Evolutionary conservation across 805 yeast genomes (phyloP), one percentile per base, ranked within the genome.

Genomic region (Starmera quercuum): DNA sequence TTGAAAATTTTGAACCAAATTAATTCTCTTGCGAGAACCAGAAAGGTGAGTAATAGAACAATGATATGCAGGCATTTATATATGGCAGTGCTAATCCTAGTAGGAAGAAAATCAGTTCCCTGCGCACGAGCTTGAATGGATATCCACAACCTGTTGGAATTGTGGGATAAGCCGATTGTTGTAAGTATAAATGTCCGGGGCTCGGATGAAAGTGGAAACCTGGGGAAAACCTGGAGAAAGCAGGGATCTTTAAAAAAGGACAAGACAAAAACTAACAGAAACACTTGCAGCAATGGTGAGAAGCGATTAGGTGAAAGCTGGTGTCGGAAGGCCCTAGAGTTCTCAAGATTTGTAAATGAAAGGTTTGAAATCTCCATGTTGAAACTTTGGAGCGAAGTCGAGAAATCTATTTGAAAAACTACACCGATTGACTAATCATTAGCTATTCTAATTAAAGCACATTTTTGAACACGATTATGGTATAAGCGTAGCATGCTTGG

Each of bases 141-240:
- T 65, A 7, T 50, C 63, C 2, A 56, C 61, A 2, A 41, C 49
- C 1, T 47, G 59, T 29, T 65, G 70, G 70, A 64, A 65, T 30
- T 42, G 44, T 27, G 68, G 68, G 1, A 57, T 64, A 4, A 50
- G 35, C 12, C 31, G 35, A n/a, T 22, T 41, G 10, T 42, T 47
- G 31, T 20, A 29, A 20, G 24, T 19, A 8, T 10, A 12, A 20
- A 27, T 10, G 12, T 27, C 19, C 18, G 8, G 13, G 18, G 13
- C 27, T 25, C 27, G 27, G 27, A 15, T 9, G 14, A 13, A 17
- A 5, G 6, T 10, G 18, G 18, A 14, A 16, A 26, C 6, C 21
- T 27, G 20, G 21, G 30, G 15, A n/a, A 27, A 27, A 27, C 30
- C 30, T 27, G 30, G 30, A 21, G 30, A 27, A 27, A 27, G n/a